Conservation (phyloP, 176 grass and related monocot genomes). For the Urochloa ruziziensis region DNA sequence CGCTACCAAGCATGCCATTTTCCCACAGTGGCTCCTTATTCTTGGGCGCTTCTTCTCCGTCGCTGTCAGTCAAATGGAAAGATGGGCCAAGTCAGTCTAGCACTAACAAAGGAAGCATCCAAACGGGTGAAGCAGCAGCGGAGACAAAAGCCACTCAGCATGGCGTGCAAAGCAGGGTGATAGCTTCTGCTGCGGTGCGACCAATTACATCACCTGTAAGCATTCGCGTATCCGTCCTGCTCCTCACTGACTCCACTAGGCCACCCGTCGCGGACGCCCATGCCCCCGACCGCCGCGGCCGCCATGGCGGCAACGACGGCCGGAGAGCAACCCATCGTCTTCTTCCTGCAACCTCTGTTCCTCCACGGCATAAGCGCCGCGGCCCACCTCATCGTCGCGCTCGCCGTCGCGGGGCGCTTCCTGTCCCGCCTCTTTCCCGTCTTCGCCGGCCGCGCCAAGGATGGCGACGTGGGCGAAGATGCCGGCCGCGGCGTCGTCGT, state of each 20-base stretch:
- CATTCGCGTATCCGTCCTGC: no score
- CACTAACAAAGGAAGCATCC: background rate
- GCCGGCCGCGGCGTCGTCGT: background rate
- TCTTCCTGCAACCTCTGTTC: constrained; percentile 11
- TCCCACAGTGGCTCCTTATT: background rate
- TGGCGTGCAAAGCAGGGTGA: no score
- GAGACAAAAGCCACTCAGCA: background rate
- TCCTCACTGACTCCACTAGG: background rate
- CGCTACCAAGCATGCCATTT: background rate
- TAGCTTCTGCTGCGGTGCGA: no score
- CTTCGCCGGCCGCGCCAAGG: background rate
- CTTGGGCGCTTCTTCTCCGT: background rate
- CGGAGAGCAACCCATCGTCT: background rate
- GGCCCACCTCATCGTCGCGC: constrained; percentile 22
- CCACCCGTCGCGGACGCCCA: background rate
- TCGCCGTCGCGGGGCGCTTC: constrained; percentile 30
- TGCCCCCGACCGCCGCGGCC: background rate
- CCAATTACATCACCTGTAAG: background rate
- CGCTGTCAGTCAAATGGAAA: background rate
- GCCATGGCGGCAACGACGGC: constrained; percentile 5
- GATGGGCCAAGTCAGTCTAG: background rate
- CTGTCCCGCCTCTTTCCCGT: background rate
- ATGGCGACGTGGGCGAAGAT: background rate
- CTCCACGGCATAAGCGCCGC: constrained; percentile 10
- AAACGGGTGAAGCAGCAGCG: background rate